Evolutionary conservation across 2,329 filamentous ascomycete genomes (phyloP).

Genomic region (Ascochyta pisi): DNA sequence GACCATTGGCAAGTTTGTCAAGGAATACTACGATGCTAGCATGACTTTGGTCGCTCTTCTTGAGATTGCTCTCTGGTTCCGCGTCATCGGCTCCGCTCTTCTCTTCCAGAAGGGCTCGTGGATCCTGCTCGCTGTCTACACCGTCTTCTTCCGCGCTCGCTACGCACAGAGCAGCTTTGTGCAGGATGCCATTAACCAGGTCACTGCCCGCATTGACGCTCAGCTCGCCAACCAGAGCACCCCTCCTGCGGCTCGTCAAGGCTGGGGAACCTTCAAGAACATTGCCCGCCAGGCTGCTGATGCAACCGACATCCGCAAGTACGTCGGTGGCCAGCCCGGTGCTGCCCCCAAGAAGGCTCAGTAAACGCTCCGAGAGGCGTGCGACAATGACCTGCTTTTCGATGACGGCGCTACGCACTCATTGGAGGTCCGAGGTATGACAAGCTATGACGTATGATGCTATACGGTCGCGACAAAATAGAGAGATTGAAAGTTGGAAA

Average conservation of each 20-base stretch:
- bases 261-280: slow-evolving; percentile 82
- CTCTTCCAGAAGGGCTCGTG: slow-evolving; percentile 91
- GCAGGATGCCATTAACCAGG: slow-evolving; percentile 77
- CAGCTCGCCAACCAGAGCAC: slow-evolving; percentile 85
- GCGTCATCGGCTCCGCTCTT: slow-evolving; percentile 79
- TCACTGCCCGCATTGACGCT: slow-evolving; percentile 79
- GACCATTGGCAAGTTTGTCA: slow-evolving; percentile 89
- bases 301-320: slow-evolving; percentile 78
- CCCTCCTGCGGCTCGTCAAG: slow-evolving; percentile 77
- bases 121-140: slow-evolving; percentile 86
- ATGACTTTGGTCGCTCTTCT: slow-evolving; percentile 92
- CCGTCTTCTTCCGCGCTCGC: slow-evolving; percentile 88
- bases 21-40: slow-evolving; percentile 95
- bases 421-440: slow-evolving; percentile 26
- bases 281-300: slow-evolving; percentile 76
- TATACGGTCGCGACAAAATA: slow-evolving; percentile 20
- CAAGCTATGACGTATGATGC: slow-evolving; percentile 32
- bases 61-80: slow-evolving; percentile 86
- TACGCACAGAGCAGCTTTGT: slow-evolving; percentile 91
- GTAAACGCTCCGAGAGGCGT: slow-evolving; percentile 29
- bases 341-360: slow-evolving; percentile 70
- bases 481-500: background rate
- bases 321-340: slow-evolving; percentile 63
- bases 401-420: slow-evolving; percentile 18
- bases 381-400: slow-evolving; percentile 26